Evolutionary conservation across 2,329 filamentous ascomycete genomes (phyloP).

Genomic region (Microdochium nivale): DNA sequence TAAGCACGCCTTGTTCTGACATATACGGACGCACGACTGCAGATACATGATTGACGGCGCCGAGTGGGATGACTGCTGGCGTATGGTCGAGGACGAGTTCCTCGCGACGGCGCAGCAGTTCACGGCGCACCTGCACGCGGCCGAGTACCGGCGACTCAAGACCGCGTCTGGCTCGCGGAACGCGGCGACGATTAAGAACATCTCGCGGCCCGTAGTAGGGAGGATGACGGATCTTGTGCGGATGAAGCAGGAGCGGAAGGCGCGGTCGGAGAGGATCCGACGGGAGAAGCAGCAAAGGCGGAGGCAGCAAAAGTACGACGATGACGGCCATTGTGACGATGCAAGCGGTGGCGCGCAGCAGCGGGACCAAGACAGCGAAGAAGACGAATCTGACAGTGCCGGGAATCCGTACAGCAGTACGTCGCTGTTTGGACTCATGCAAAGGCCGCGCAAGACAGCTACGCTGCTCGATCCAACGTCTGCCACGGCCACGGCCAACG

Average conservation of each 20-base stretch:
- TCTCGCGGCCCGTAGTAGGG: conserved; percentile 42
- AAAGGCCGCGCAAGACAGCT: conserved; percentile 25
- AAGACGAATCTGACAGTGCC: conserved; percentile 9
- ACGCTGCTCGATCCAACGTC: conserved; percentile 9
- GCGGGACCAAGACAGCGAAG: conserved; percentile 11
- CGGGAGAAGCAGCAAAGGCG: conserved; percentile 20
- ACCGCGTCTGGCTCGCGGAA: conserved; percentile 44
- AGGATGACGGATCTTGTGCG: conserved; percentile 25
- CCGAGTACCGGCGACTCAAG: conserved; percentile 65
- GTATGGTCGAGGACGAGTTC: conserved; percentile 82
- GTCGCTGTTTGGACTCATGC: conserved; percentile 33
- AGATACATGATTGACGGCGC: conserved; percentile 58
- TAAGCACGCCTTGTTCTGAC: conserved; percentile 2
- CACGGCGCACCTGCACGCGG: conserved; percentile 68
- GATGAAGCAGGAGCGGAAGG: conserved; percentile 24
- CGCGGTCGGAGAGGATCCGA: conserved; percentile 17
- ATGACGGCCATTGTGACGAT: conserved; percentile 10
- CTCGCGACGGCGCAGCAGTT: conserved; percentile 57
- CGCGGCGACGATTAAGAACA: conserved; percentile 38
- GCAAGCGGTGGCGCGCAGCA: too few relatives aligned
- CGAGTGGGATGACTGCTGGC: conserved; percentile 62
- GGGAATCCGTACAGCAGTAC: conserved; percentile 19
- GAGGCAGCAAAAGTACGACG: conserved; percentile 8
- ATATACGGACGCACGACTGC: background rate
- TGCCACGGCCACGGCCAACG: conserved; percentile 9